These are phyloP conservation scores for Alternaria sp. DNA, from an alignment of 2,329 filamentous ascomycete genomes.

Conservation along the genomic window DNA sequence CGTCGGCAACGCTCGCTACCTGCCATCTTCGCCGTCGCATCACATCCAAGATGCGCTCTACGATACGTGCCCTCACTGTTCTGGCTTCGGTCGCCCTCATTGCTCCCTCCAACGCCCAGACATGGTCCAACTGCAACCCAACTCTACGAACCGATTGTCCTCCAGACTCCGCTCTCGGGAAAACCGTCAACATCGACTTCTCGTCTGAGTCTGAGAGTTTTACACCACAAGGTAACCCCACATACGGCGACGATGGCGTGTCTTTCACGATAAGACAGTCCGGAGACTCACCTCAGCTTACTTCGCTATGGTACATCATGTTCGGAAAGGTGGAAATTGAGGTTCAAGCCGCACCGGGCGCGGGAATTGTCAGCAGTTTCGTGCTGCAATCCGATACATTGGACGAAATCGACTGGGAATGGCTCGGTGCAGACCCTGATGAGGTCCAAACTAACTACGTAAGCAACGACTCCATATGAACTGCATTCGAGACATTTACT, in stretches of 20 bases:
- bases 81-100: slow-evolving; percentile 54
- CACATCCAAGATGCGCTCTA: slow-evolving; percentile 45
- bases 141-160: slow-evolving; percentile 68
- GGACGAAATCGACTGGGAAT: slow-evolving; percentile 98
- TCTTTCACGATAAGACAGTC: slow-evolving; percentile 79
- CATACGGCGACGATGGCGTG: slow-evolving; percentile 79
- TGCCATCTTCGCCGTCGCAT: slow-evolving; percentile 10
- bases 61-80: slow-evolving; percentile 47
- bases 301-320: slow-evolving; percentile 98
- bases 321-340: slow-evolving; percentile 89
- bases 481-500: not conserved
- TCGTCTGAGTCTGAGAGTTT: slow-evolving; percentile 80
- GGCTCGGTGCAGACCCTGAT: slow-evolving; percentile 78
- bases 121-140: slow-evolving; percentile 66
- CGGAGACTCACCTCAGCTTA: slow-evolving; percentile 85
- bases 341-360: slow-evolving; percentile 85
- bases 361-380: slow-evolving; percentile 90
- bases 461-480: too few relatives aligned
- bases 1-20: slow-evolving; percentile 17
- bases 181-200: slow-evolving; percentile 85
- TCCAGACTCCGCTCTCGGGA: slow-evolving; percentile 80
- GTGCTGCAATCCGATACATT: slow-evolving; percentile 90
- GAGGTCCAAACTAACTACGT: slow-evolving; percentile 92
- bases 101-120: slow-evolving; percentile 58
- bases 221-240: slow-evolving; percentile 71